These are phyloP conservation scores for Lyophyllum semitale DNA, from an alignment of 768 basidiomycete genomes.

Conservation along the genomic window DNA sequence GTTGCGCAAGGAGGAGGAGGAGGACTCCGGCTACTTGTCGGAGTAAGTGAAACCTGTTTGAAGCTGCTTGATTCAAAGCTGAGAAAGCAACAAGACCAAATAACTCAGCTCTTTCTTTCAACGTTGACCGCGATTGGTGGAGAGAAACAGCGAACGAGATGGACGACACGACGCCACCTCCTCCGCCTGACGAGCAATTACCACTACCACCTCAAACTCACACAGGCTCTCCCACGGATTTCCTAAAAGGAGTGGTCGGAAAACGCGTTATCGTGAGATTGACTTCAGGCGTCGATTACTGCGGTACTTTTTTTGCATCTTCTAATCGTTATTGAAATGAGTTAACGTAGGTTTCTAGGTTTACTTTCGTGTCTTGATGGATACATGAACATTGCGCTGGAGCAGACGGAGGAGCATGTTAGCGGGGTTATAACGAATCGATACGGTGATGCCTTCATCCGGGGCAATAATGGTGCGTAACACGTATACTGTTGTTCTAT, in stretches of 20 bases:
- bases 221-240: slow-evolving; percentile 88
- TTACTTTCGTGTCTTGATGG: slow-evolving; percentile 94
- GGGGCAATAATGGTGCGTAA: slow-evolving; percentile 83
- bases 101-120: too few relatives aligned
- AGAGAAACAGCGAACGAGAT: too few relatives aligned
- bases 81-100: too few relatives aligned
- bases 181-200: slow-evolving; percentile 6
- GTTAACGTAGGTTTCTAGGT: slow-evolving; percentile 45
- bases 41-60: too few relatives aligned
- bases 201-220: slow-evolving; percentile 40
- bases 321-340: background rate
- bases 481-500: too few relatives aligned
- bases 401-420: slow-evolving; percentile 96
- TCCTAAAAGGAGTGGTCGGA: slow-evolving; percentile 95
- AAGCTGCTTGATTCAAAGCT: too few relatives aligned
- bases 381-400: slow-evolving; percentile 98
- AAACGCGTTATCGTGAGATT: slow-evolving; percentile 91
- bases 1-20: too few relatives aligned
- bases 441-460: slow-evolving; percentile 95
- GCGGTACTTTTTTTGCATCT: slow-evolving; percentile 58
- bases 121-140: too few relatives aligned
- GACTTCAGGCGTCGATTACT: slow-evolving; percentile 91
- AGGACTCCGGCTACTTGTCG: too few relatives aligned
- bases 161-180: slow-evolving; percentile 1
- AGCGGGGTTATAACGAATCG: slow-evolving; percentile 83